Base-by-base conservation (phyloP, 805 yeast genomes). In the Candida multigemmis region DNA sequence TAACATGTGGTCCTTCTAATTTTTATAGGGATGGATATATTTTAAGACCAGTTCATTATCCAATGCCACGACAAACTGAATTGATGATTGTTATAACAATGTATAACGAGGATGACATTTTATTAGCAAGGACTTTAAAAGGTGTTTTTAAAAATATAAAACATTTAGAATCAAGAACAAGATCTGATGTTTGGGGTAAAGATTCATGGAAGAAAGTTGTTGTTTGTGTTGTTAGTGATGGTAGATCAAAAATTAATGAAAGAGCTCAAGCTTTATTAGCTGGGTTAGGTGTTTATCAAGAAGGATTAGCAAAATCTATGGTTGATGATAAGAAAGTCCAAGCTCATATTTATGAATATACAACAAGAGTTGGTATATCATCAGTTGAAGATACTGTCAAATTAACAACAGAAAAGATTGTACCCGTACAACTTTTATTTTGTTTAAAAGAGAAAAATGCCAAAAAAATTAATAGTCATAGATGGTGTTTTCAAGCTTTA, bases 401-500 rank as follows among this genome's bases (percentile, higher is more conserved):
- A 37, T 56, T 65, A 32, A 62, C 69, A 10, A 60, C 67, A 2
- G 69, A 66, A 31, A 69, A 71, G 39, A 59, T 74, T 33, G 74
- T 74, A 10, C 82, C 82, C 0, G 73, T 74, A 16, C 82, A 74
- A 46, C 52, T 74, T 49, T 52, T 76, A 22, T 66, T 74, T 37
- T 73, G 79, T 32, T 53, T 74, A 37, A 74, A 74, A 49, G 81
- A 74, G 46, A 55, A 66, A 35, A 74, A 74, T 48, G 65, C 77
- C 14, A 74, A 74, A 49, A 74, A 74, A 37, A 74, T 74, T 48
- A 74, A 74, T 48, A 71, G 78, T 14, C 82, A 74, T 44, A 54
- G 82, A 35, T 74, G 82, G 82, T 69, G 77, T 40, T 74, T 74
- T 56, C 75, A 74, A 43, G 81, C 78, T 2, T 58, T 74, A 30